Conservation (phyloP, 306 rosid species). For the Quillaja saponaria region DNA sequence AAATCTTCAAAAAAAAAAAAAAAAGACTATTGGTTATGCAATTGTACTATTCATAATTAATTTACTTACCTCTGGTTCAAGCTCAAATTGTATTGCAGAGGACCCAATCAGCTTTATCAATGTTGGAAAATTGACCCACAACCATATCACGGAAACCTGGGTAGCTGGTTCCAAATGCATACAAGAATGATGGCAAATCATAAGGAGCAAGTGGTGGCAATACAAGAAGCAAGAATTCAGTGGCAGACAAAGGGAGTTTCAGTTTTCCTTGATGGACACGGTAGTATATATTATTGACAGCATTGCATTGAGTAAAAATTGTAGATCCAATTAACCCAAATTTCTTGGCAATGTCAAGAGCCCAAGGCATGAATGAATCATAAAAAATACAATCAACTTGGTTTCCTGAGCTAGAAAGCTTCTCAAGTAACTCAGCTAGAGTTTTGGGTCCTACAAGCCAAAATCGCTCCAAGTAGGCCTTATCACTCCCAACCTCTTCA, state of each 20-base stretch:
- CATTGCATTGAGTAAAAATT: constrained; percentile 40
- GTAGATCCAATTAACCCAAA: constrained; percentile 29
- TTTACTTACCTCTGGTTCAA: constrained; percentile 34
- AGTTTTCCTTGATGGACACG: constrained; percentile 30
- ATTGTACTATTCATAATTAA: background rate
- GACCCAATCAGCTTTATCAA: constrained; percentile 43
- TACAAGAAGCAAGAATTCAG: constrained; percentile 27
- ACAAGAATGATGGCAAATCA: constrained; percentile 48
- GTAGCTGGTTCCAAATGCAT: background rate
- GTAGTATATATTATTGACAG: constrained; percentile 32
- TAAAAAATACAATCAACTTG: constrained; percentile 40
- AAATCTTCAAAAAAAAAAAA: too few relatives aligned
- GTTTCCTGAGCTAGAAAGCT: constrained; percentile 1
- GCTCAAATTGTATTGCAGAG: constrained; percentile 38
- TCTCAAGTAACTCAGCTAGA: constrained; percentile 29
- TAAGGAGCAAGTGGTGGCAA: constrained; percentile 23
- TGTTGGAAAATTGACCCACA: constrained; percentile 38
- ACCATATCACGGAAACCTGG: background rate
- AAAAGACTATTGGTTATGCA: background rate
- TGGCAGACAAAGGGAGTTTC: constrained; percentile 16
- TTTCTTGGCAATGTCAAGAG: constrained; percentile 40
- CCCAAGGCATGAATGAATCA: constrained; percentile 47
- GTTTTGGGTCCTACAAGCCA: constrained; percentile 29
- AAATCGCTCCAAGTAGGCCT: constrained; percentile 21
- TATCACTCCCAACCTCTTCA: background rate